phyloP scores from a whole-genome alignment of 768 basidiomycete species.

The Phaeotremella skinneri region DNA sequence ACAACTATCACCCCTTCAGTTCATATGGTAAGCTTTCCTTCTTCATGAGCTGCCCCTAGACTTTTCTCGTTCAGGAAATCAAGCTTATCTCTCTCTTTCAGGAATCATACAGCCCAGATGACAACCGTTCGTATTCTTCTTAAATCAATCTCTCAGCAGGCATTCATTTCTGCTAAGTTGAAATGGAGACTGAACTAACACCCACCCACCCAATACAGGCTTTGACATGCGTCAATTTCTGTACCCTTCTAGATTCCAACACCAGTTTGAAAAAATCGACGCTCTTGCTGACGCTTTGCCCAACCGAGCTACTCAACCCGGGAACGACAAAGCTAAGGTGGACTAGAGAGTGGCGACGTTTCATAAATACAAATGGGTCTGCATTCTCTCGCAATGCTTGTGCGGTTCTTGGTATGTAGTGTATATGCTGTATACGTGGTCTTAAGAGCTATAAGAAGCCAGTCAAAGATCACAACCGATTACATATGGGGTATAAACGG shows the following conservation, averaged over 20 bases:
- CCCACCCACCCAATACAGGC: slow-evolving; percentile 56
- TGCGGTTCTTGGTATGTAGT: no score
- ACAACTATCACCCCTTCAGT: slow-evolving; percentile 46
- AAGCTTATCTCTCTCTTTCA: slow-evolving; percentile 46
- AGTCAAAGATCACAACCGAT: no score
- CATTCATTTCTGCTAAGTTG: not conserved
- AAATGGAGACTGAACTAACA: not conserved
- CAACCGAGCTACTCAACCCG: slow-evolving; percentile 43
- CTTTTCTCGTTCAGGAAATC: slow-evolving; percentile 12
- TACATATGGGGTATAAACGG: no score
- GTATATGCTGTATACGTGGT: not conserved
- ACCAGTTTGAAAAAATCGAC: slow-evolving; percentile 96
- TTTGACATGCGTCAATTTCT: slow-evolving; percentile 96
- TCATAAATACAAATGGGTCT: no score
- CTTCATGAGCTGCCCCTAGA: not conserved
- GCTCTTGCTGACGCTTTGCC: slow-evolving; percentile 73
- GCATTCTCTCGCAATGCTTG: no score
- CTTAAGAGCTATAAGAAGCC: no score
- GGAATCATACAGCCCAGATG: slow-evolving; percentile 96
- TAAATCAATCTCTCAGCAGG: not conserved
- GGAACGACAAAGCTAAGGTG: slow-evolving; percentile 50
- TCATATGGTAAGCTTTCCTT: slow-evolving; percentile 37
- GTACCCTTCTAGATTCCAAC: slow-evolving; percentile 89
- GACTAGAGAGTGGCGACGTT: slow-evolving; percentile 34
- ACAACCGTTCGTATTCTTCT: slow-evolving; percentile 70